Conservation (phyloP, 345 rosid genomes). For the Syzygium oleosum region DNA sequence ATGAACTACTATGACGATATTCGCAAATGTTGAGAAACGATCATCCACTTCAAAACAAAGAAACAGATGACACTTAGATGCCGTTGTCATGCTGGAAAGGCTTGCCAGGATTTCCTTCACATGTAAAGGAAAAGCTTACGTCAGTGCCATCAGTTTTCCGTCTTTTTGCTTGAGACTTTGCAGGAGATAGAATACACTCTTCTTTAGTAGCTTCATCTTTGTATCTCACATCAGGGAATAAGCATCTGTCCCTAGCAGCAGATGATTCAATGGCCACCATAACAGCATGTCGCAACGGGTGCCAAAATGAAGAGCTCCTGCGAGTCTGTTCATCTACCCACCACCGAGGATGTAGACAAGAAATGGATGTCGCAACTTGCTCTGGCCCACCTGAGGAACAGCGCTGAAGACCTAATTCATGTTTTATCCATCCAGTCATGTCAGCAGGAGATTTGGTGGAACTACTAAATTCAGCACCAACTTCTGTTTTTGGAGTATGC, state of each 20-base stretch:
- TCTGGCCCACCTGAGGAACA: constrained; percentile 11
- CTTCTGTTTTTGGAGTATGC: constrained; percentile 11
- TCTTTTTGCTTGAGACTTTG: constrained; percentile 44
- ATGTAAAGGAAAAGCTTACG: constrained; percentile 14
- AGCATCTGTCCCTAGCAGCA: constrained; percentile 61
- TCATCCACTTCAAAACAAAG: neutral
- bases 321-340: constrained; percentile 35
- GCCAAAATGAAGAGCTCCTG: constrained; percentile 31
- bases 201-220: constrained; percentile 11
- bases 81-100: neutral
- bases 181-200: constrained; percentile 17
- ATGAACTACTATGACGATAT: neutral
- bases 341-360: constrained; percentile 72
- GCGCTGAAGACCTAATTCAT: constrained; percentile 6
- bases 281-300: constrained; percentile 76
- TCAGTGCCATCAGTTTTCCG: constrained; percentile 33
- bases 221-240: constrained; percentile 32
- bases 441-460: constrained; percentile 6
- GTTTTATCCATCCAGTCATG: constrained; percentile 1
- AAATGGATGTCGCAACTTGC: constrained; percentile 14
- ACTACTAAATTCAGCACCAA: constrained; percentile 4
- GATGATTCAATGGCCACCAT: constrained; percentile 80
- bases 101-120: neutral
- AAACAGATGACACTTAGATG: neutral
- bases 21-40: neutral